Percentiles rank a stretch among this genome's conserved stretches.
phyloP scores from a whole-genome alignment of 192 early-diverging fungal species.

The Chytriomyces confervae region DNA sequence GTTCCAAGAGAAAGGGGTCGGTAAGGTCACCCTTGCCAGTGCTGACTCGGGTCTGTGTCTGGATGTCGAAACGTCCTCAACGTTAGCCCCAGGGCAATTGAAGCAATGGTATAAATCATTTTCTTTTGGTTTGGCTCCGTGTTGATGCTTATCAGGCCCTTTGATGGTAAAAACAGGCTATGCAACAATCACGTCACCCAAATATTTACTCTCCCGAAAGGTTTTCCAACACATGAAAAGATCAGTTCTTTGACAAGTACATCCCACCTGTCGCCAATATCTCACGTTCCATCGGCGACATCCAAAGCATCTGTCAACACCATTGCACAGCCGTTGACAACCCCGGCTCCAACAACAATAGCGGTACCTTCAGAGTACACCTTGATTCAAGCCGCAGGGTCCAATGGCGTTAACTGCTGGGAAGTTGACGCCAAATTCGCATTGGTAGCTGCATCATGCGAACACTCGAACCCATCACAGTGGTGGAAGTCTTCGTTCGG shows the following conservation, averaged over 20 bases:
- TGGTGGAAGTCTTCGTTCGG: constrained; percentile 34
- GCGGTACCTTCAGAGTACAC: background rate
- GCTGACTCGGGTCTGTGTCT: constrained; percentile 17
- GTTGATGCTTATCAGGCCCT: background rate
- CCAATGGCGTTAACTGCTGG: constrained; percentile 13
- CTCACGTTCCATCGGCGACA: no score
- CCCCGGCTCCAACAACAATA: background rate
- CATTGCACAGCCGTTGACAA: background rate
- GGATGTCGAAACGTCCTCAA: constrained; percentile 11
- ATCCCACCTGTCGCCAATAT: no score
- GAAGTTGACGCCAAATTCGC: constrained; percentile 3
- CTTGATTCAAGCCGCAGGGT: constrained; percentile 23
- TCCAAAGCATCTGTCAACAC: no score
- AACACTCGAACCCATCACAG: constrained; percentile 13
- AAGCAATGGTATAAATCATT: constrained; percentile 22
- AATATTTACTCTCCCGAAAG: constrained; percentile 2
- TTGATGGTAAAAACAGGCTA: constrained; percentile 3
- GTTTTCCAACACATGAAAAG: no score
- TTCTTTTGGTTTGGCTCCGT: background rate
- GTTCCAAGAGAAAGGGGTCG: background rate
- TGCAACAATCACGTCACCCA: constrained; percentile 27
- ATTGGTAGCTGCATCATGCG: constrained; percentile 23
- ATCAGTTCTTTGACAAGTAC: no score
- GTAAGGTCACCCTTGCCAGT: constrained; percentile 2
- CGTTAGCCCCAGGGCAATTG: background rate